Evolutionary conservation across 768 basidiomycete species (phyloP).

Genomic region (Kwoniella sp.): DNA sequence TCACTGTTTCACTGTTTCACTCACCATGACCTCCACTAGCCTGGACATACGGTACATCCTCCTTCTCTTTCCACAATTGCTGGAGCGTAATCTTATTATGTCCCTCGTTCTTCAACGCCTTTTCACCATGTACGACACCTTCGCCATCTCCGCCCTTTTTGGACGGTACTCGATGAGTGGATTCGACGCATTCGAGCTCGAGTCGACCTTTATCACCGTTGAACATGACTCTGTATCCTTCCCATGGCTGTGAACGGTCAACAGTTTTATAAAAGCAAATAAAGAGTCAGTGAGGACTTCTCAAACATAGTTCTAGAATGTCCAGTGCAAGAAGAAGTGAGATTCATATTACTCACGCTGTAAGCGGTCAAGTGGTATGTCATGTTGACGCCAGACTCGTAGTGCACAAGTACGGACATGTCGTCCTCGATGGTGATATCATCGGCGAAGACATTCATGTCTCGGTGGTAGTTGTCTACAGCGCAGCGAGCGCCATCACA

Average conservation of each 20-base stretch:
- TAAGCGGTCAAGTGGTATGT: conserved; percentile 61
- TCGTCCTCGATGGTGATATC: conserved; percentile 62
- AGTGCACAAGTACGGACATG: conserved; percentile 61
- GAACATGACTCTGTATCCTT: conserved; percentile 62
- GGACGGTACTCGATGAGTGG: conserved; percentile 32
- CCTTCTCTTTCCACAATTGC: conserved; percentile 59
- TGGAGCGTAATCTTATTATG: conserved; percentile 59
- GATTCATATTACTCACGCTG: conserved; percentile 53
- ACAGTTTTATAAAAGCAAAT: not conserved
- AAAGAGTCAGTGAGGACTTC: too few species aligned
- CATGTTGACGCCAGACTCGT: conserved; percentile 61
- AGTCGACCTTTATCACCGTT: conserved; percentile 62
- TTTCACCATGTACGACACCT: conserved; percentile 49
- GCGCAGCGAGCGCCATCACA: too few species aligned
- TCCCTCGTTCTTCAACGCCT: conserved; percentile 59
- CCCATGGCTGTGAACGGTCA: conserved; percentile 36
- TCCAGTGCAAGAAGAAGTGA: not conserved
- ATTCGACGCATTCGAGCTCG: conserved; percentile 63
- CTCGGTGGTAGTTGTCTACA: conserved; percentile 61
- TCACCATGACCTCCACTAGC: conserved; percentile 60
- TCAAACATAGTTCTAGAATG: too few species aligned
- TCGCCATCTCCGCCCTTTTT: conserved; percentile 40
- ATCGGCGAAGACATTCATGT: conserved; percentile 59
- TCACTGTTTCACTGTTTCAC: too few species aligned
- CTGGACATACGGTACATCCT: conserved; percentile 58